These are phyloP conservation scores for Metrosideros polymorpha DNA, from an alignment of 441 rosid genomes.

Conservation along the genomic window DNA sequence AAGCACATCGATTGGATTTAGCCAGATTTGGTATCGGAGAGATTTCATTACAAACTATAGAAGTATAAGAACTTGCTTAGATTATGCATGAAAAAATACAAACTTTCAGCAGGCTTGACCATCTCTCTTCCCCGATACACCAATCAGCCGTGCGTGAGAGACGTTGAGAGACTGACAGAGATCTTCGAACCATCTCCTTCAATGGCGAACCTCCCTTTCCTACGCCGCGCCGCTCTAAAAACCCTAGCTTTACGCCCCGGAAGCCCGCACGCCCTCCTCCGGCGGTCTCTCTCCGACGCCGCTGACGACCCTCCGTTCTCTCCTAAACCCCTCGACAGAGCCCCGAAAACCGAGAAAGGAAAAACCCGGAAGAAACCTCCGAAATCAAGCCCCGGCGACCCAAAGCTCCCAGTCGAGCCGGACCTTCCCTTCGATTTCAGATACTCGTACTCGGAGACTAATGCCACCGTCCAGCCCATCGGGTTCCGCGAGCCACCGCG, in stretches of 20 bases:
- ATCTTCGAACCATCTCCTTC: neutral
- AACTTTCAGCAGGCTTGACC: neutral
- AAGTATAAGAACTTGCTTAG: no score
- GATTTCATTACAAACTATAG: neutral
- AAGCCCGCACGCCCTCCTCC: neutral
- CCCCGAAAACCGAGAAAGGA: neutral
- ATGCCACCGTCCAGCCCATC: constrained; percentile 46
- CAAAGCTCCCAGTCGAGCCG: constrained; percentile 22
- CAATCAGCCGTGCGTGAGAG: neutral
- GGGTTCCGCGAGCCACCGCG: constrained; percentile 80
- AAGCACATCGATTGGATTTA: neutral
- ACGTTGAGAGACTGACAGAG: neutral
- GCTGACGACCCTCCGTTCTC: constrained; percentile 60
- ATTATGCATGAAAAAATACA: neutral
- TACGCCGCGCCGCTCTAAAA: neutral
- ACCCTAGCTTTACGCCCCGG: constrained; percentile 5
- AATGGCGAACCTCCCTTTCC: neutral
- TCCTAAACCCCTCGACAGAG: constrained; percentile 12
- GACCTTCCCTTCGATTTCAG: constrained; percentile 74
- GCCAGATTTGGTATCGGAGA: neutral
- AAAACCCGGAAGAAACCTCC: neutral
- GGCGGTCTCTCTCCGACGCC: constrained; percentile 18
- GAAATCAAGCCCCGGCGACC: neutral
- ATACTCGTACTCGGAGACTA: constrained; percentile 64
- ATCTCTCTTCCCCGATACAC: neutral